These are phyloP conservation scores for Cytospora paraplurivora DNA, from an alignment of 2,329 filamentous ascomycete species.

Conservation along the genomic window DNA sequence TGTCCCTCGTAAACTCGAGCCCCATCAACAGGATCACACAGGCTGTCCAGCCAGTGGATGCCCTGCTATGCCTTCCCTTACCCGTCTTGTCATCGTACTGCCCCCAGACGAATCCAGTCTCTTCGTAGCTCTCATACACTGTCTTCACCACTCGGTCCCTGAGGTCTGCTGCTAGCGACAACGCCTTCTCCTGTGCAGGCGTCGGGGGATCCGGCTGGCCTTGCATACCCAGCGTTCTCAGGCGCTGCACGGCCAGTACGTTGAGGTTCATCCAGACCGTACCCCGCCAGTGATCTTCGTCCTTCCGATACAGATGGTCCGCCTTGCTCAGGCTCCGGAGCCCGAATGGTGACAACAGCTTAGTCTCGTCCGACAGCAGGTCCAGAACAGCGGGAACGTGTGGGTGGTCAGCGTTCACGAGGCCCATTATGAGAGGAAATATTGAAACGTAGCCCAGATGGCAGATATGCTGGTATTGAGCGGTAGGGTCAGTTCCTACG, in stretches of 20 bases:
- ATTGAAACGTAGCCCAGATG: slow-evolving; percentile 31
- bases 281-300: slow-evolving; percentile 33
- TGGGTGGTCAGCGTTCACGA: slow-evolving; percentile 29
- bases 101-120: slow-evolving; percentile 72
- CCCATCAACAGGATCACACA: slow-evolving; percentile 71
- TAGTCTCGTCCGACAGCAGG: slow-evolving; percentile 26
- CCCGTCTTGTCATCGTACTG: slow-evolving; percentile 71
- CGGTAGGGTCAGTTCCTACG: slow-evolving; percentile 45
- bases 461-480: slow-evolving; percentile 32
- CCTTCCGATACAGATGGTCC: slow-evolving; percentile 29
- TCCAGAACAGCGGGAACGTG: slow-evolving; percentile 29
- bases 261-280: slow-evolving; percentile 33
- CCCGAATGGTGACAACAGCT: slow-evolving; percentile 29
- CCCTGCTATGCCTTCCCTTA: slow-evolving; percentile 66
- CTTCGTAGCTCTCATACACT: slow-evolving; percentile 55
- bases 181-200: slow-evolving; percentile 18
- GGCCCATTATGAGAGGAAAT: slow-evolving; percentile 31
- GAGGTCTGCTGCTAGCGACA: slow-evolving; percentile 30
- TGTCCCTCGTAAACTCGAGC: slow-evolving; percentile 15
- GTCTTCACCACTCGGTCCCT: slow-evolving; percentile 27
- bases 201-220: slow-evolving; percentile 1
- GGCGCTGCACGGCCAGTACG: slow-evolving; percentile 57
- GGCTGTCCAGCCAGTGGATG: slow-evolving; percentile 75
- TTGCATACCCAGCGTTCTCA: slow-evolving; percentile 43
- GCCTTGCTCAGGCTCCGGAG: slow-evolving; percentile 30